Conservation (phyloP, 2,329 filamentous ascomycete genomes). For the Exophiala sp. region DNA sequence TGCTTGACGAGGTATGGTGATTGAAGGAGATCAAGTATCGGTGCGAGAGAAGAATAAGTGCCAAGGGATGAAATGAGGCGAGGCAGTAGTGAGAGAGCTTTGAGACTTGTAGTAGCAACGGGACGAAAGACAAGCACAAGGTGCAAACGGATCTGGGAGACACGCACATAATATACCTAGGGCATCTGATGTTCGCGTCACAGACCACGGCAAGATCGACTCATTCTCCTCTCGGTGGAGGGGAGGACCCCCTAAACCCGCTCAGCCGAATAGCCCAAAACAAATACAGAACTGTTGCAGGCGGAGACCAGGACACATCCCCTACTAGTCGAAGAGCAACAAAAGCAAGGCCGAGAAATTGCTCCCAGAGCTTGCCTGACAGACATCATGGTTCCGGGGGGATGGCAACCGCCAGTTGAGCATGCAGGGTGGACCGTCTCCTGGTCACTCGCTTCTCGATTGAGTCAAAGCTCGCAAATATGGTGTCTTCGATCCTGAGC, state of each 20-base stretch:
- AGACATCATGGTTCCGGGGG: constrained; percentile 10
- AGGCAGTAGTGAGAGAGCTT: constrained; percentile 1
- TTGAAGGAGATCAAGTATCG: not conserved
- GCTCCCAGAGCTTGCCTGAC: constrained; percentile 7
- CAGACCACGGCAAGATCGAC: constrained; percentile 5
- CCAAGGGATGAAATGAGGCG: constrained; percentile 2
- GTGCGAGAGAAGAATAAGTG: not conserved
- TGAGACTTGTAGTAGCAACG: constrained; percentile 1
- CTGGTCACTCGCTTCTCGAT: constrained; percentile 4
- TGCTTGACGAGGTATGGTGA: not conserved
- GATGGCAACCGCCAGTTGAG: constrained; percentile 12
- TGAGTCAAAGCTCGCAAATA: constrained; percentile 13
- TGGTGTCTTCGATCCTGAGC: not conserved
- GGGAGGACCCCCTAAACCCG: constrained; percentile 22
- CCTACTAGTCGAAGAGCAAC: not conserved
- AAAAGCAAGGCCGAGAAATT: constrained; percentile 15
- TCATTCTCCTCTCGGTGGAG: constrained; percentile 27
- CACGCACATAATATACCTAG: constrained; percentile 20
- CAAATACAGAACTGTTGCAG: not conserved
- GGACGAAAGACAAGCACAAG: constrained; percentile 12
- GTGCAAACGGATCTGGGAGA: constrained; percentile 1
- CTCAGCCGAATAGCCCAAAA: constrained; percentile 19
- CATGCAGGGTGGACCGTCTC: not conserved
- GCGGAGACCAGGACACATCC: constrained; percentile 6
- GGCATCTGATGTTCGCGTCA: constrained; percentile 5